These are phyloP conservation scores for Ogataea haglerorum DNA, from an alignment of 805 yeast species.

Conservation along the genomic window DNA sequence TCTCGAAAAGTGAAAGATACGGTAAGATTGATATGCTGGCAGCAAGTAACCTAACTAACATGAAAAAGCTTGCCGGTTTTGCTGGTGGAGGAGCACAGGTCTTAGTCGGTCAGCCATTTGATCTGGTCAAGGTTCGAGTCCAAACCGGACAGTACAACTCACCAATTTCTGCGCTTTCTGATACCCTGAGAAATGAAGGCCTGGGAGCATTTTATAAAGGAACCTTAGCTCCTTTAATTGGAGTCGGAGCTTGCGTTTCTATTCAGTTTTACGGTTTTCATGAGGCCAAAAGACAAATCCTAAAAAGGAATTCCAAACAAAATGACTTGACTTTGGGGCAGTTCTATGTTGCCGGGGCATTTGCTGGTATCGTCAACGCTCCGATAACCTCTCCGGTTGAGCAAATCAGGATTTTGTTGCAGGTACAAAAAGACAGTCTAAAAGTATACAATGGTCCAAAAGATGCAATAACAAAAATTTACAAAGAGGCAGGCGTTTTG, in stretches of 20 bases:
- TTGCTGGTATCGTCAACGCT: conserved; percentile 63
- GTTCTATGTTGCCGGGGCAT: conserved; percentile 59
- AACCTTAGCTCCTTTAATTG: conserved; percentile 64
- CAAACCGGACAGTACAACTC: conserved; percentile 65
- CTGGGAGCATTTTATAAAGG: conserved; percentile 62
- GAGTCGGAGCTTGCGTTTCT: conserved; percentile 69
- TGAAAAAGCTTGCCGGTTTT: conserved; percentile 43
- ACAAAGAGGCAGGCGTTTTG: conserved; percentile 37
- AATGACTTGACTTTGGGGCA: conserved; percentile 47
- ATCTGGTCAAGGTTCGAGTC: conserved; percentile 63
- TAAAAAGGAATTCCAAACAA: conserved; percentile 27
- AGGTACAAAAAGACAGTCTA: conserved; percentile 42
- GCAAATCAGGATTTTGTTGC: conserved; percentile 60
- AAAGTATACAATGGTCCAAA: conserved; percentile 39
- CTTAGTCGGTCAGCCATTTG: conserved; percentile 64
- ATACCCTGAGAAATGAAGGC: conserved; percentile 58
- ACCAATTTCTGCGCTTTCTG: conserved; percentile 48
- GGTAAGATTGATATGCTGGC: conserved; percentile 22
- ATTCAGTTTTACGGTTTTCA: conserved; percentile 70
- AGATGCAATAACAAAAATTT: conserved; percentile 44
- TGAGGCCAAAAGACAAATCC: conserved; percentile 59
- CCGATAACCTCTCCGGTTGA: conserved; percentile 65
- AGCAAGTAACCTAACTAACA: neutral
- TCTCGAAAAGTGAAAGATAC: conserved; percentile 50
- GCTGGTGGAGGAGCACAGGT: conserved; percentile 56